Percentiles rank a stretch among this genome's conserved stretches.
phyloP scores from a whole-genome alignment of 768 basidiomycete species.

The Suillus weaverae region DNA sequence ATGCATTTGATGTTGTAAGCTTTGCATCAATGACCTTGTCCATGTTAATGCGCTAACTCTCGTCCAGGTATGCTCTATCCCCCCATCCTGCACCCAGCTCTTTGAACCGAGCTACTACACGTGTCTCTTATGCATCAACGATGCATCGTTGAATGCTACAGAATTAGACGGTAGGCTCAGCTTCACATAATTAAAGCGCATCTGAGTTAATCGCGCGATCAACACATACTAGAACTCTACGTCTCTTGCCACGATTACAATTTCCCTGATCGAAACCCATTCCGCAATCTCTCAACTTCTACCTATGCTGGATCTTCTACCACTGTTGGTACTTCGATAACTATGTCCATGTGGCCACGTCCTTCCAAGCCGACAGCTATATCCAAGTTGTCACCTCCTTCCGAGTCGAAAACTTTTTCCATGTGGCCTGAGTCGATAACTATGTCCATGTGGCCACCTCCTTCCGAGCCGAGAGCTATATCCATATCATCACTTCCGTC shows the following conservation, averaged over 20 bases:
- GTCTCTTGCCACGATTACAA: conserved; percentile 27
- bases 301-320: no score
- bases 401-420: no score
- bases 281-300: conserved; percentile 8
- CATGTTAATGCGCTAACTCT: conserved; percentile 10
- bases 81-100: conserved; percentile 38
- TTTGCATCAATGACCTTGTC: background rate
- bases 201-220: background rate
- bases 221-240: conserved; percentile 19
- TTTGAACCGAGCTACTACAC: conserved; percentile 42
- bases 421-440: no score
- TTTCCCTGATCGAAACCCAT: conserved; percentile 27
- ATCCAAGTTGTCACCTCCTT: no score
- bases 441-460: no score
- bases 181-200: background rate
- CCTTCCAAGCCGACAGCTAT: no score
- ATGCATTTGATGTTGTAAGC: conserved; percentile 24
- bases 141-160: conserved; percentile 18
- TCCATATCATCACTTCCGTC: no score
- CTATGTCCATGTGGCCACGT: no score
- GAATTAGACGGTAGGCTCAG: conserved; percentile 40
- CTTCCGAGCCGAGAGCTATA: no score
- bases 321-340: no score
- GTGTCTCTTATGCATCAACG: conserved; percentile 42
- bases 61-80: conserved; percentile 26